Conservation (phyloP, 164 flowering plant genomes). For the Vitis rupestris region DNA sequence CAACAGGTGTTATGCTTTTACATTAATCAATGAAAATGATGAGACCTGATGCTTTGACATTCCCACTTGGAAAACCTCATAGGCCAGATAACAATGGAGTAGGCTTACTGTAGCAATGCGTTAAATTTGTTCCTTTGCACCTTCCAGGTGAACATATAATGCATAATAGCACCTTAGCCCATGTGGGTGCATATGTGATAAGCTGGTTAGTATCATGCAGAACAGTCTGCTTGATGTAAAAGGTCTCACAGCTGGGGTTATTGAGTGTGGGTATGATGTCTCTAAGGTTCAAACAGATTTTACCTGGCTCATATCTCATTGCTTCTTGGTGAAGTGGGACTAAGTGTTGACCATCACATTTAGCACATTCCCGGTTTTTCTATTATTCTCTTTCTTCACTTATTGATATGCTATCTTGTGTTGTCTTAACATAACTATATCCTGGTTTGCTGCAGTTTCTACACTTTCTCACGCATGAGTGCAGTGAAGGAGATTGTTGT, state of each 20-base stretch:
- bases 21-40: not conserved
- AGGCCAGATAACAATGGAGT: not conserved
- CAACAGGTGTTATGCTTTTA: not conserved
- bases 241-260: not conserved
- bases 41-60: not conserved
- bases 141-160: not conserved
- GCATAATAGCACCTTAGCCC: not conserved
- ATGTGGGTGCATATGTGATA: not conserved
- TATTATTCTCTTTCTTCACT: not conserved
- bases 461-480: constrained; percentile 68
- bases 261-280: not conserved
- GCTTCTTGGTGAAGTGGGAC: not conserved
- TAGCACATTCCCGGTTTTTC: not conserved
- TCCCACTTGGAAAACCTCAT: not conserved
- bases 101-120: not conserved
- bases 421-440: constrained; percentile 2
- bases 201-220: not conserved
- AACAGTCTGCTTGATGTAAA: not conserved
- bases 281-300: not conserved
- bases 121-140: not conserved
- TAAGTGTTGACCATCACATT: not conserved
- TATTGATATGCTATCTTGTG: not conserved
- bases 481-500: constrained; percentile 95
- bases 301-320: not conserved
- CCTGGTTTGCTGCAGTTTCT: constrained; percentile 60